Evolutionary conservation across 2,329 filamentous ascomycete genomes (phyloP), one percentile per base, ranked within the genome.

Genomic region (Eurotiales sp.): DNA sequence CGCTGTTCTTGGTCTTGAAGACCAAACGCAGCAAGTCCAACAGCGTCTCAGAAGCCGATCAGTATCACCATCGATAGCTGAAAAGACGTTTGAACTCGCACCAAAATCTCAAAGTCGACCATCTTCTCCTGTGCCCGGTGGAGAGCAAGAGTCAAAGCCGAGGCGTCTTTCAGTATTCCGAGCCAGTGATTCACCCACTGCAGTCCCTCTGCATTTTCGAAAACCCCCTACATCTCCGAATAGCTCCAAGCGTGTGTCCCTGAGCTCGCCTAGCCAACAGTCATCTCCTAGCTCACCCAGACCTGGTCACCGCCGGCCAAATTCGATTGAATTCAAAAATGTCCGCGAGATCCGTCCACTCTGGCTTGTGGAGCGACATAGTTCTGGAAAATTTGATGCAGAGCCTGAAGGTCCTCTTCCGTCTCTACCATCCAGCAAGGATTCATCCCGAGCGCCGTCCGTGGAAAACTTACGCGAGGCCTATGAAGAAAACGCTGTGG

Each of bases 261-360:
- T 65, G 46, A 66, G 71, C 15, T 66, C 72, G 10, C 59, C 62
- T 23, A 68, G 64, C 34, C 59, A 62, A 10, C 25, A 27, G 25
- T 10, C 5, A 11, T 61, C 68, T 25, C 67, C 68, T n/a, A 66
- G 57, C 15, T 77, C 76, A 7, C 76, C 76, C 22, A 68, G 64
- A n/a, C 63, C 65, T 11, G 71, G 75, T 27, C 74, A 77, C 55
- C 66, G 68, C 41, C 74, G 78, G 30, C 69, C 73, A 1, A 71
- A 69, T 47, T 81, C 78, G 1, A 71, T 72, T 4, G 77, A 82
- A 55, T 81, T 81, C 62, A 75, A 71, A 54, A 70, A 69, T 30
- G 72, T 69, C 15, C 80, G 80, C 50, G 89, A 93, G 63, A 85
- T 91, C 61, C 85, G 87, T 58, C 91, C 91, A 0, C 73, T 96